Percentiles rank a stretch among this genome's conserved stretches.
These are phyloP conservation scores for Acanthamoeba pearcei DNA, from an alignment of 208 protist genomes.

Conservation along the genomic window DNA sequence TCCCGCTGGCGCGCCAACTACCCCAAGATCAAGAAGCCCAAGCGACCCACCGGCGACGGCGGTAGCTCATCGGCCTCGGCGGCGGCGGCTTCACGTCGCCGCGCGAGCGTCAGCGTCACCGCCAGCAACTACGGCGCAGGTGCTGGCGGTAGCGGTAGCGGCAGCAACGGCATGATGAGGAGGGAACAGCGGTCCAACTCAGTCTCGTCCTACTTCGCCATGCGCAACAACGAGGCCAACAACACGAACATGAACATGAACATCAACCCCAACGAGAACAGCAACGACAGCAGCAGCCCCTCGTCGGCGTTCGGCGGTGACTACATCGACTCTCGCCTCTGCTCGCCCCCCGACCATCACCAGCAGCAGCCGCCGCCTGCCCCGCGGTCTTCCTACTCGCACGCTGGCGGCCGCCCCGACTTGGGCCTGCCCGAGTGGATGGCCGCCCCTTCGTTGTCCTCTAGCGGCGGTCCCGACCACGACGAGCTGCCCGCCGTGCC, in stretches of 20 bases:
- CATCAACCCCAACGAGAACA: too few relatives aligned
- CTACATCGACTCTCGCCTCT: too few relatives aligned
- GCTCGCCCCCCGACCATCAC: too few relatives aligned
- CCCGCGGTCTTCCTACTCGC: too few relatives aligned
- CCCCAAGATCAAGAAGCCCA: slow-evolving; percentile 56
- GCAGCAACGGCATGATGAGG: neutral
- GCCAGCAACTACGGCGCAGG: neutral
- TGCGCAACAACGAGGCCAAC: slow-evolving; percentile 29
- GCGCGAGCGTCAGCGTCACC: neutral
- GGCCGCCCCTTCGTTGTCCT: neutral
- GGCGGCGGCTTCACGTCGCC: neutral
- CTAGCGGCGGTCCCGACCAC: neutral
- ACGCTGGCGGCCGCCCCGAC: neutral
- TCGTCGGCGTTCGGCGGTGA: too few relatives aligned
- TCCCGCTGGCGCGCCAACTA: neutral
- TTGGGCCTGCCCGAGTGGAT: neutral
- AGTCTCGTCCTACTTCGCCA: slow-evolving; percentile 37
- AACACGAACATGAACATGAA: too few relatives aligned
- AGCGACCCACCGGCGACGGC: neutral
- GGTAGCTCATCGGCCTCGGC: too few relatives aligned
- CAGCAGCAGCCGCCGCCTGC: too few relatives aligned
- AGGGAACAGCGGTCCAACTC: slow-evolving; percentile 38
- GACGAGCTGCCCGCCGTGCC: neutral
- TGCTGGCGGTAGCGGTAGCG: neutral
- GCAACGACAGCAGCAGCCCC: too few relatives aligned